Evolutionary conservation across 345 rosid genomes (phyloP).

Genomic region (Rubroshorea leprosula): DNA sequence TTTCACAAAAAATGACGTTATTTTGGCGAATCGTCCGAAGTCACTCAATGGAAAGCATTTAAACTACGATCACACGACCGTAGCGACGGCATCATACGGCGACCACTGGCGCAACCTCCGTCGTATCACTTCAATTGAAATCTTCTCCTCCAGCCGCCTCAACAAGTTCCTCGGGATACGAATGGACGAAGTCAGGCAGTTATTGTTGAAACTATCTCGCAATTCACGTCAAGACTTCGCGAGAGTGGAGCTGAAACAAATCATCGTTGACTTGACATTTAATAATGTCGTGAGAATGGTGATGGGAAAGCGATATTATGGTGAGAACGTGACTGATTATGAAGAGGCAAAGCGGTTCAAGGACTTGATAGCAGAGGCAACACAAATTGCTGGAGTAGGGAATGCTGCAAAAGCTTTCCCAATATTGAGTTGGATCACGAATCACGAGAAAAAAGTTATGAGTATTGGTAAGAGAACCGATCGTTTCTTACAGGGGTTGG

Average conservation of each 20-base stretch:
- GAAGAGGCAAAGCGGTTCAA: constrained; percentile 30
- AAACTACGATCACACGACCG: not conserved
- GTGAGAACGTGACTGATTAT: constrained; percentile 24
- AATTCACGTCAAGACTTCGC: constrained; percentile 8
- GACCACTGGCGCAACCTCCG: constrained; percentile 20
- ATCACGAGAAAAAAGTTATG: constrained; percentile 24
- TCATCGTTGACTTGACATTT: constrained; percentile 25
- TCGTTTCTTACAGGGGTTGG: constrained; percentile 13
- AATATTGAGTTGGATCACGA: not conserved
- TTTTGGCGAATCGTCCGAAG: not conserved
- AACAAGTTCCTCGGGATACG: constrained; percentile 16
- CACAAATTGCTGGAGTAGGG: constrained; percentile 14
- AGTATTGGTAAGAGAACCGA: constrained; percentile 20
- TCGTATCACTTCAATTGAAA: not conserved
- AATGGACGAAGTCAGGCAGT: constrained; percentile 19
- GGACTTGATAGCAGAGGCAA: constrained; percentile 25
- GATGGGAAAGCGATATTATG: constrained; percentile 39
- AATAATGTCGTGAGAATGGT: constrained; percentile 38
- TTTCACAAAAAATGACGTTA: not conserved
- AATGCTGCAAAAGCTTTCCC: constrained; percentile 13
- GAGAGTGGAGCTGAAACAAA: constrained; percentile 17
- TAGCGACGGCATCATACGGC: constrained; percentile 21
- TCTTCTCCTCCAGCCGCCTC: not conserved
- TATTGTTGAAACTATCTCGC: constrained; percentile 12
- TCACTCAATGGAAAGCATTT: not conserved